Conservation (phyloP, 164 flowering plant species). For the Liquidambar formosana region DNA sequence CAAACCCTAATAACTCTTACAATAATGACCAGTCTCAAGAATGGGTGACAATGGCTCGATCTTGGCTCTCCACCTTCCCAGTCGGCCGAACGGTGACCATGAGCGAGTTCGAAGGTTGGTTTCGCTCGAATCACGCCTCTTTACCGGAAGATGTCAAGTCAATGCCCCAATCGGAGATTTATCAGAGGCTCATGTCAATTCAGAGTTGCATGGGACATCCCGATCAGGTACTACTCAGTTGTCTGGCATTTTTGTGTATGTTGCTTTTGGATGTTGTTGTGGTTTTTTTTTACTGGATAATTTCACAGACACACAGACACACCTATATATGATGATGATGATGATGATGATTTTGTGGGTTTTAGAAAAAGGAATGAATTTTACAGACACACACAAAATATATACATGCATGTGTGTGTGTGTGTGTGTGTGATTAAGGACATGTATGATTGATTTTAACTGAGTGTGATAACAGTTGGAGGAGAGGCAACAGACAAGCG, state of each 20-base stretch:
- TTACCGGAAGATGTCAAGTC: slow-evolving; percentile 43
- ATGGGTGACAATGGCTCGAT: slow-evolving; percentile 53
- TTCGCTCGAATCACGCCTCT: slow-evolving; percentile 35
- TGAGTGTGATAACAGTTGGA: too few relatives aligned
- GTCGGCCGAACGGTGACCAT: slow-evolving; percentile 37
- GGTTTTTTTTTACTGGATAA: neutral
- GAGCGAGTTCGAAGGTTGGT: slow-evolving; percentile 63
- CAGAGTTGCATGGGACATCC: slow-evolving; percentile 26
- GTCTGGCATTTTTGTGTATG: neutral
- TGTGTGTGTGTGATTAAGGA: too few relatives aligned
- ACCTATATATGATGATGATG: too few relatives aligned
- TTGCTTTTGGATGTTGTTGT: neutral
- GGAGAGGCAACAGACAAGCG: too few relatives aligned
- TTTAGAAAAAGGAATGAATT: neutral
- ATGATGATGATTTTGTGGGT: neutral
- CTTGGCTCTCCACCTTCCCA: slow-evolving; percentile 58
- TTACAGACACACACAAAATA: too few relatives aligned
- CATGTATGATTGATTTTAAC: too few relatives aligned
- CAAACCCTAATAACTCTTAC: too few relatives aligned
- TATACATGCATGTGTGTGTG: too few relatives aligned
- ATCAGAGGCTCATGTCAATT: slow-evolving; percentile 36
- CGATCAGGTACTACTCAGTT: slow-evolving; percentile 19
- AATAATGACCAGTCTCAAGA: slow-evolving; percentile 16
- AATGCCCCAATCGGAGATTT: slow-evolving; percentile 44
- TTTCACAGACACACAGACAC: neutral